Conservation (phyloP, 495 filamentous ascomycete species). For the Talaromyces trachyspermus region DNA sequence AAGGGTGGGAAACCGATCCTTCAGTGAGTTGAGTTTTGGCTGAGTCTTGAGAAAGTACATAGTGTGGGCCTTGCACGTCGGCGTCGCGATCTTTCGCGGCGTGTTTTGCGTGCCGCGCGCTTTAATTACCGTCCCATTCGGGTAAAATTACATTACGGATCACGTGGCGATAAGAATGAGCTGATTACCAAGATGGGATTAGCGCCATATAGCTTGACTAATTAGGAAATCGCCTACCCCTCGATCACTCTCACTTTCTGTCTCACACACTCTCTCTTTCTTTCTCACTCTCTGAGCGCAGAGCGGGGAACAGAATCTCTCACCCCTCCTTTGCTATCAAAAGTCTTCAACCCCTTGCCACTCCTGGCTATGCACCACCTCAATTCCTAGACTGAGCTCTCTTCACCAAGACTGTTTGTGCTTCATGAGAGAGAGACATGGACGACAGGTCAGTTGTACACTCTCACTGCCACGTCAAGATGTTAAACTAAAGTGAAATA, state of each 20-base stretch:
- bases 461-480: neutral
- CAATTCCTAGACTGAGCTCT: too few species aligned
- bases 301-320: too few species aligned
- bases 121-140: conserved; percentile 4
- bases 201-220: neutral
- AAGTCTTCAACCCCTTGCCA: too few species aligned
- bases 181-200: neutral
- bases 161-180: neutral
- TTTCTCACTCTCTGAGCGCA: neutral
- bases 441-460: neutral
- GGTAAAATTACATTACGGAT: conserved; percentile 1
- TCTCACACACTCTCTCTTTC: neutral
- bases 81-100: neutral
- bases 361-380: too few species aligned
- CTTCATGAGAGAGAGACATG: neutral
- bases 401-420: too few species aligned
- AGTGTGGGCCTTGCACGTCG: neutral
- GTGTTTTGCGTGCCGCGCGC: conserved; percentile 5
- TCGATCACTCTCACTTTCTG: neutral
- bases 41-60: neutral
- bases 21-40: neutral
- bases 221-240: too few species aligned
- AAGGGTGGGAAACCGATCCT: neutral
- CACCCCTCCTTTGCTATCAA: too few species aligned
- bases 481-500: neutral